Percentiles rank a stretch among this genome's conserved stretches.
Evolutionary conservation across 768 basidiomycete species (phyloP).

Genomic region (Suillus occidentalis): DNA sequence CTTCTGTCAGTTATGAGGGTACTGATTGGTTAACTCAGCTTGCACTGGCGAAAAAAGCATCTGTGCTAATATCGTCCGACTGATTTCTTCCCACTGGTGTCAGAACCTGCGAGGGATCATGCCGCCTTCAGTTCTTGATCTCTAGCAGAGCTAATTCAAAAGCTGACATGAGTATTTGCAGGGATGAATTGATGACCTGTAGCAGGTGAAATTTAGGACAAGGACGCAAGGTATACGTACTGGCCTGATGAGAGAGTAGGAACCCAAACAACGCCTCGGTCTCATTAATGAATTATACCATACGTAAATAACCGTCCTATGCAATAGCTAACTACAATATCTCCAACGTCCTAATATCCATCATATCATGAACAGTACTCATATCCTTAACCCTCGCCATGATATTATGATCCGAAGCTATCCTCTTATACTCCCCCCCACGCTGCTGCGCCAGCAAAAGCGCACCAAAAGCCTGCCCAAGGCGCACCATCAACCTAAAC

Average conservation of each 20-base stretch:
- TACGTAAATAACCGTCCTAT: not conserved
- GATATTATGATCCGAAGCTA: not conserved
- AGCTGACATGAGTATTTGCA: not conserved
- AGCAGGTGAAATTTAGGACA: too few species aligned
- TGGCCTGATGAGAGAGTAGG: not conserved
- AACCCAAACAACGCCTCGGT: not conserved
- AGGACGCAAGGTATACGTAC: too few species aligned
- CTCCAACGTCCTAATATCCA: not conserved
- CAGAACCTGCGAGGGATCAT: not conserved
- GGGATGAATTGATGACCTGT: not conserved
- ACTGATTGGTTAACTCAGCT: not conserved
- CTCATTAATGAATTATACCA: not conserved
- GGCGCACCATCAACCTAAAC: not conserved
- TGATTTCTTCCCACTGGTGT: not conserved
- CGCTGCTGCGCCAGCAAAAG: not conserved
- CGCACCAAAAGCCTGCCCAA: not conserved
- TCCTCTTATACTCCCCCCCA: not conserved
- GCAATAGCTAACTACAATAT: not conserved
- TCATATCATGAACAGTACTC: not conserved
- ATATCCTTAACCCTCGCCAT: not conserved
- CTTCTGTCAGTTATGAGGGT: not conserved
- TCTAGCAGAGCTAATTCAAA: not conserved
- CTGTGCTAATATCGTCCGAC: not conserved
- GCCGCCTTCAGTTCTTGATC: not conserved
- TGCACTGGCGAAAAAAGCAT: not conserved